Percentiles rank a stretch among this genome's conserved stretches.
Conservation (phyloP, 164 flowering plant genomes). For the Nelumbo lutea region DNA sequence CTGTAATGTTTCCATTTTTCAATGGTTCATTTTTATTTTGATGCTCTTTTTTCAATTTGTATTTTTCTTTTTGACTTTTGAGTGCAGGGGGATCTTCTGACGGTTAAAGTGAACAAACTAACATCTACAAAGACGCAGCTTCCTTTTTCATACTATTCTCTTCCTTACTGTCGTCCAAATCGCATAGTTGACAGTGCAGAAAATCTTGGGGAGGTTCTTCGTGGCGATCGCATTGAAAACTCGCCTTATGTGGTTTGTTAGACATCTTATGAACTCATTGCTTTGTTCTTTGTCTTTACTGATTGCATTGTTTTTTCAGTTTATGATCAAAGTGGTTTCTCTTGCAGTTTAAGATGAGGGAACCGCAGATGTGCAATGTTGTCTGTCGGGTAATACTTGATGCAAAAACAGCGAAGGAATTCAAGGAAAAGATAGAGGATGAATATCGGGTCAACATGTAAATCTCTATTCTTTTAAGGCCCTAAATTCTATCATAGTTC, state of each 20-base stretch:
- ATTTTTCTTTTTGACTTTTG: no score
- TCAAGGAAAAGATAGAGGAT: slow-evolving; percentile 86
- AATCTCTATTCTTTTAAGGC: slow-evolving; percentile 19
- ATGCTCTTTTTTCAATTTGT: no score
- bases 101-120: slow-evolving; percentile 87
- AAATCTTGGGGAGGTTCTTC: no score
- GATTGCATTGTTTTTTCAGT: neutral
- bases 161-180: slow-evolving; percentile 65
- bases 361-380: slow-evolving; percentile 73
- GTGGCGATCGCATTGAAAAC: slow-evolving; percentile 98
- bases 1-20: no score
- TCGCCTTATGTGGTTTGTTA: slow-evolving; percentile 68
- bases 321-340: slow-evolving; percentile 19
- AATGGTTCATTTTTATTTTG: no score
- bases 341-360: slow-evolving; percentile 82
- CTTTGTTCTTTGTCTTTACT: neutral
- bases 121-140: slow-evolving; percentile 88
- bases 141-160: slow-evolving; percentile 84
- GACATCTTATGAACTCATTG: slow-evolving; percentile 1
- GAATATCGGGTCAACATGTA: slow-evolving; percentile 94
- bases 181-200: slow-evolving; percentile 75
- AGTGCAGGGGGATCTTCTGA: slow-evolving; percentile 66
- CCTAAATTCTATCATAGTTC: neutral
- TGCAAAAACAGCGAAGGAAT: slow-evolving; percentile 69
- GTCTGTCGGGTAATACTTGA: slow-evolving; percentile 47